phyloP scores from a whole-genome alignment of 352 stramenopile species.

The Blastocystis hominis region DNA sequence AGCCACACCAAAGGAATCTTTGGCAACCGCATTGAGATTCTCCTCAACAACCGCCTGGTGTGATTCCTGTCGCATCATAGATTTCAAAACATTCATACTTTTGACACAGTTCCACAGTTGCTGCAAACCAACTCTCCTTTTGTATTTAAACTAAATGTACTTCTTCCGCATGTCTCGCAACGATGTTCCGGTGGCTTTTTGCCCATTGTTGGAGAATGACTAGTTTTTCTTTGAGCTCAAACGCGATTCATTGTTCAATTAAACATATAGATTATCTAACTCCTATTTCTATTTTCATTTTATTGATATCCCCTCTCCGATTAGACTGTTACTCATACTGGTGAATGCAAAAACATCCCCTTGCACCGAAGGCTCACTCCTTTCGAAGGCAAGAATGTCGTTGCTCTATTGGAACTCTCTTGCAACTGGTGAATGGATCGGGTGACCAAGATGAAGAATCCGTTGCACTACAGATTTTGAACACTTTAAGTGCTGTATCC shows the following conservation, averaged over 20 bases:
- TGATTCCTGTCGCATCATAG: background rate
- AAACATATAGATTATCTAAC: background rate
- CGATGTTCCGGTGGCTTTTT: background rate
- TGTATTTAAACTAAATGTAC: background rate
- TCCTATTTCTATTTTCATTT: background rate
- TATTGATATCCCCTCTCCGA: background rate
- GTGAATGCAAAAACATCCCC: background rate
- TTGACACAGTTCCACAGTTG: conserved; percentile 27
- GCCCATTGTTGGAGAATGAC: background rate
- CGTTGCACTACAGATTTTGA: background rate
- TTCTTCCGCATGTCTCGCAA: background rate
- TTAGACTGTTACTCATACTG: background rate
- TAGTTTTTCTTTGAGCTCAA: background rate
- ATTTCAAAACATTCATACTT: background rate
- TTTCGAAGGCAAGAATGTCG: background rate
- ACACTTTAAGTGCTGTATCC: background rate
- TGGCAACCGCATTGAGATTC: background rate
- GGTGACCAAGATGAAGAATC: background rate
- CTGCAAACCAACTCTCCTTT: background rate
- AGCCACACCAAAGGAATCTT: background rate
- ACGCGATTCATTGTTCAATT: background rate
- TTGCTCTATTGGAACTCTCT: background rate
- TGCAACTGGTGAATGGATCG: background rate
- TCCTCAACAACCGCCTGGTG: conserved; percentile 27
- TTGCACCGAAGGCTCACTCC: background rate